A percentile compares a stretch with the other conserved stretches of the same genome.
These are phyloP conservation scores for Pseudozyma sp. DNA, from an alignment of 1,284 basidiomycete species.

Conservation along the genomic window DNA sequence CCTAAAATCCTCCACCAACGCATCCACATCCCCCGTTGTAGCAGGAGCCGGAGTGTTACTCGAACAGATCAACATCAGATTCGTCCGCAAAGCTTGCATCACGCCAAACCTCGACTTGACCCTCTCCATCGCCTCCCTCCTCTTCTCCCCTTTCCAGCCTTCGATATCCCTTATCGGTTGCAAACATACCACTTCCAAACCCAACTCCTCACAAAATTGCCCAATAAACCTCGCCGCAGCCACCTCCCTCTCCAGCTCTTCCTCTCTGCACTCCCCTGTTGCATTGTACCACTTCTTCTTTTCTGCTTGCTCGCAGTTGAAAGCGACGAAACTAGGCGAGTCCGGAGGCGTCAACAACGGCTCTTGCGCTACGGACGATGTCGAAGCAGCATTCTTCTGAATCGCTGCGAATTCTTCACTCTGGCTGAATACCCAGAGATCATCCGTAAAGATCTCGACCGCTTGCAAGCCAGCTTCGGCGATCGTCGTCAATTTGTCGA, in stretches of 20 bases:
- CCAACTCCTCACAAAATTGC: slow-evolving; percentile 34
- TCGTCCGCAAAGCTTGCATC: slow-evolving; percentile 41
- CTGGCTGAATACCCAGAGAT: slow-evolving; percentile 17
- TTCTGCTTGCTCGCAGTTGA: not conserved
- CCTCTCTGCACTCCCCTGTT: slow-evolving; percentile 26
- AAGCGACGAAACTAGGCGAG: not conserved
- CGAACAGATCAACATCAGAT: slow-evolving; percentile 35
- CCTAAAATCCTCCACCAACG: slow-evolving; percentile 16
- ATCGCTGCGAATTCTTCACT: slow-evolving; percentile 4
- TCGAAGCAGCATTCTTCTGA: not conserved
- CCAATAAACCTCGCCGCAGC: slow-evolving; percentile 61
- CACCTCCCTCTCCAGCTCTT: slow-evolving; percentile 18
- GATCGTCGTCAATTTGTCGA: slow-evolving; percentile 24
- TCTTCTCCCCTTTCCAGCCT: slow-evolving; percentile 46
- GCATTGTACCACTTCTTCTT: slow-evolving; percentile 22
- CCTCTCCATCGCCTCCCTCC: slow-evolving; percentile 22
- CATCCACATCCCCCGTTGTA: slow-evolving; percentile 14
- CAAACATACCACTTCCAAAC: slow-evolving; percentile 62
- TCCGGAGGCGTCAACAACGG: slow-evolving; percentile 15
- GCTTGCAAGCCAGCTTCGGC: slow-evolving; percentile 9
- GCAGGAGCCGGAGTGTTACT: slow-evolving; percentile 11
- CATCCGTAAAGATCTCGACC: slow-evolving; percentile 44
- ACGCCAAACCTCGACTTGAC: slow-evolving; percentile 40
- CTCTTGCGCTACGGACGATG: not conserved
- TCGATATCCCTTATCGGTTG: slow-evolving; percentile 69